These are phyloP conservation scores for Ceratocystis huliohia DNA, from an alignment of 2,329 filamentous ascomycete species.

Conservation along the genomic window DNA sequence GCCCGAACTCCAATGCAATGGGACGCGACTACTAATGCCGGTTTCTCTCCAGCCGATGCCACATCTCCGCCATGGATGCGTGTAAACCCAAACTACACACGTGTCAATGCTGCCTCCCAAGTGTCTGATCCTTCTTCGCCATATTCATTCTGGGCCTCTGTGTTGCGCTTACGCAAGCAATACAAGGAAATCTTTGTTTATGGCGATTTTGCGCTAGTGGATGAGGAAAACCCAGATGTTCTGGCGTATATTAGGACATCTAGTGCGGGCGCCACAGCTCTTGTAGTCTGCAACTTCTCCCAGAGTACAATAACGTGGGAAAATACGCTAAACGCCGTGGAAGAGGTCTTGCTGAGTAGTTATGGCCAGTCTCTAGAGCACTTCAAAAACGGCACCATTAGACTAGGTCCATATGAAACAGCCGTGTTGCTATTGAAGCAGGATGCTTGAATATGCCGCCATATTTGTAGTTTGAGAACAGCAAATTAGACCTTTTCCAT, in stretches of 20 bases:
- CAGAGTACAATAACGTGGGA: slow-evolving; percentile 27
- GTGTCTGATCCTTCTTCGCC: slow-evolving; percentile 37
- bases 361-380: slow-evolving; percentile 26
- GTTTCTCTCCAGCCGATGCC: slow-evolving; percentile 44
- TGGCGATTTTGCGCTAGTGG: slow-evolving; percentile 33
- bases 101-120: slow-evolving; percentile 51
- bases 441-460: neutral
- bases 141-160: slow-evolving; percentile 48
- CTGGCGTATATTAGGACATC: slow-evolving; percentile 31
- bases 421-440: slow-evolving; percentile 27
- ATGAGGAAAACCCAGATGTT: slow-evolving; percentile 28
- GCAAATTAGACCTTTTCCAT: neutral
- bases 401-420: slow-evolving; percentile 30
- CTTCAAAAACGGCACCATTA: slow-evolving; percentile 25
- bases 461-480: neutral
- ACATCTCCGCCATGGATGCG: slow-evolving; percentile 53
- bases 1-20: slow-evolving; percentile 61
- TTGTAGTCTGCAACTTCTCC: slow-evolving; percentile 33
- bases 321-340: slow-evolving; percentile 22
- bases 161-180: slow-evolving; percentile 48
- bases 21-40: slow-evolving; percentile 45
- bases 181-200: slow-evolving; percentile 54
- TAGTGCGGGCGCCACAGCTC: slow-evolving; percentile 26
- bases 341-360: slow-evolving; percentile 29
- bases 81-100: slow-evolving; percentile 48